Evolutionary conservation across 2,329 filamentous ascomycete genomes (phyloP).

Genomic region (Fusarium humuli): DNA sequence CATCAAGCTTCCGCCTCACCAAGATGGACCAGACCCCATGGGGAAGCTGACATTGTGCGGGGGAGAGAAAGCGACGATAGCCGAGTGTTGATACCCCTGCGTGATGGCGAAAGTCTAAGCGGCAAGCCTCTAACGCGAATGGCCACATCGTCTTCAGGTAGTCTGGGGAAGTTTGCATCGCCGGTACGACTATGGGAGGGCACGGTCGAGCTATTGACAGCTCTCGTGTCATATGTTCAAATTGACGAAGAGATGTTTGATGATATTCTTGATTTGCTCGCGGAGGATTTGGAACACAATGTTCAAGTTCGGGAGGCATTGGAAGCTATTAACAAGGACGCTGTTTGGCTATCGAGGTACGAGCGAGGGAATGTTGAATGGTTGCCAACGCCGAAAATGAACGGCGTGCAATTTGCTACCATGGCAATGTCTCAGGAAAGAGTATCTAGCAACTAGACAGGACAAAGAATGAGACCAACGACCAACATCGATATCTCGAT

Average conservation of each 20-base stretch:
- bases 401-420: conserved; percentile 56
- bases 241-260: conserved; percentile 79
- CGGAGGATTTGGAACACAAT: conserved; percentile 59
- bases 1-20: conserved; percentile 50
- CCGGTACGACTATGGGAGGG: conserved; percentile 73
- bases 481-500: conserved; percentile 17
- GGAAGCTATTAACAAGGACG: conserved; percentile 75
- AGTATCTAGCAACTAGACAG: conserved; percentile 7
- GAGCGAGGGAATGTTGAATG: conserved; percentile 57
- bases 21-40: conserved; percentile 24
- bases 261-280: conserved; percentile 73
- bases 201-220: conserved; percentile 67
- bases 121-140: conserved; percentile 26
- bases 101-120: conserved; percentile 40
- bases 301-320: conserved; percentile 66
- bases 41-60: conserved; percentile 36
- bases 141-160: conserved; percentile 43
- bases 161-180: conserved; percentile 70
- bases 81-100: conserved; percentile 52
- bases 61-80: conserved; percentile 32
- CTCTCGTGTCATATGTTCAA: conserved; percentile 70
- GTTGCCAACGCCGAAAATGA: conserved; percentile 55
- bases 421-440: conserved; percentile 40
- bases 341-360: conserved; percentile 77
- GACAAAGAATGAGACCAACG: conserved; percentile 13